Evolutionary conservation across 495 filamentous ascomycete genomes (phyloP), one percentile per base, ranked within the genome.

Genomic region (Pyronema domesticum): DNA sequence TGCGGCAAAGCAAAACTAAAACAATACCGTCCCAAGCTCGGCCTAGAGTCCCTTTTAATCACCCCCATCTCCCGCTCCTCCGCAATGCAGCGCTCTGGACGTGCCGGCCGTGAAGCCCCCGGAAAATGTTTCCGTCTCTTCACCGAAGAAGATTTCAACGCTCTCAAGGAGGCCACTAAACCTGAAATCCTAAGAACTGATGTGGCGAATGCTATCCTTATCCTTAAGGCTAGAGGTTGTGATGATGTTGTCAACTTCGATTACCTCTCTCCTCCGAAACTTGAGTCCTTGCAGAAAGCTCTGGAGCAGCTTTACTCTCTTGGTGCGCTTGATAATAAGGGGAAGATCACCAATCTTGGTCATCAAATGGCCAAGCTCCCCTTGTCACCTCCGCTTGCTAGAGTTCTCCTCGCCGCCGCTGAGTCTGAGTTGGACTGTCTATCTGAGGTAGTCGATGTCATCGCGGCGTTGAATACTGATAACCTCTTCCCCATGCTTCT

Each of bases 161-260:
- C 67, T 0, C 68, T 99, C 0, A 76, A 82, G n/a, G 75, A 83
- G 42, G 74, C 78, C 1, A 87, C 86, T 42, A 76, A 78, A 0
- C 91, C 93, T 0, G 93, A 96, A 65, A 95, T 99, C 9, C 72
- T 96, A 8, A 77, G 93, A 30, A 88, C 83, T 55, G 93, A 99
- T 65, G 71, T 96, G 1, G 76, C 85, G 18, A 79, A 84, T 48
- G 82, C 88, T 1, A 69, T 95, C n/a, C 71, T 99, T 13, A 93
- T 81, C 0, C 89, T 99, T 81, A 95, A 95, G 65, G 89, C 93
- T 7, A 74, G 88, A 36, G 91, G 89, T 0, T 79, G 94, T 7
- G 74, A 85, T 15, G 81, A 96, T 64, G 79, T 96, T 23, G 67
- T 86, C 44, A 70, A 73, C 0, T 99, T 99, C 61, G 85, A 89